Evolutionary conservation across 2,329 filamentous ascomycete genomes (phyloP).

Genomic region (Incumbomyces delicatus): DNA sequence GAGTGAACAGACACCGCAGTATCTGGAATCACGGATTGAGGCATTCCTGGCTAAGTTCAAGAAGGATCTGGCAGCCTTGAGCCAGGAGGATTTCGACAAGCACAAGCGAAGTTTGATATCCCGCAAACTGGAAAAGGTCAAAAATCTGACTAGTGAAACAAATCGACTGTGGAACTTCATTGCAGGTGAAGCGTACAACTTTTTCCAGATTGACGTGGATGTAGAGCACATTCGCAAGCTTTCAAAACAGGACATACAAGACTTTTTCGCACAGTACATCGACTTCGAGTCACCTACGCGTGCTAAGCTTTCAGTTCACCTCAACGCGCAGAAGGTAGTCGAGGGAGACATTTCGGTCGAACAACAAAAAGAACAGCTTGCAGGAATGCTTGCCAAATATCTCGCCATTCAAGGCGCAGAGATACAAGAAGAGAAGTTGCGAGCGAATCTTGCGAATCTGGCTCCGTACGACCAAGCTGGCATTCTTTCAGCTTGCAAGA

Average conservation of each 20-base stretch:
- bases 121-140: constrained; percentile 79
- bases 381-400: constrained; percentile 36
- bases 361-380: constrained; percentile 37
- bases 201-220: constrained; percentile 70
- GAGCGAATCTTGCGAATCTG: constrained; percentile 34
- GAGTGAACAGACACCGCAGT: constrained; percentile 75
- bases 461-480: constrained; percentile 40
- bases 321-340: constrained; percentile 61
- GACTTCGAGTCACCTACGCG: constrained; percentile 61
- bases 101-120: constrained; percentile 85
- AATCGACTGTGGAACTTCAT: constrained; percentile 78
- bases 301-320: constrained; percentile 75
- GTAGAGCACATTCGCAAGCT: constrained; percentile 63
- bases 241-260: constrained; percentile 67
- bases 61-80: constrained; percentile 62
- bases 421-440: constrained; percentile 25
- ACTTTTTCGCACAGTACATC: constrained; percentile 70
- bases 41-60: constrained; percentile 64
- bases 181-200: constrained; percentile 77
- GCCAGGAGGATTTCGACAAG: constrained; percentile 71
- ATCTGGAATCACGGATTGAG: constrained; percentile 80
- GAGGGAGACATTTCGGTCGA: constrained; percentile 23
- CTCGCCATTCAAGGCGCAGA: constrained; percentile 39
- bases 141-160: constrained; percentile 82
- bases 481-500: constrained; percentile 40